Evolutionary conservation across 805 yeast genomes (phyloP).

Genomic region (Vanderwaltozyma polyspora): DNA sequence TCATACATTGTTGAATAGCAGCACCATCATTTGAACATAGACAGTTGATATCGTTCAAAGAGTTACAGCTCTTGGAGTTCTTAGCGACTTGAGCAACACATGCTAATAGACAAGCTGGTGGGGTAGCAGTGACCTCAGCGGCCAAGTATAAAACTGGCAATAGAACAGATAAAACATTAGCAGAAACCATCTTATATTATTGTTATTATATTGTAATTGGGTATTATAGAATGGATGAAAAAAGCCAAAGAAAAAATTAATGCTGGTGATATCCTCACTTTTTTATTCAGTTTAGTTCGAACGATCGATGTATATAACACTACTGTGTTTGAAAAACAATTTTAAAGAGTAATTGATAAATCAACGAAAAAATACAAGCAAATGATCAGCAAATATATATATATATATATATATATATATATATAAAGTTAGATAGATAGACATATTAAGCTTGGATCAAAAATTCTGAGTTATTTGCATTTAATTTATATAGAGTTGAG

Average conservation of each 20-base stretch:
- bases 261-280: too few species aligned
- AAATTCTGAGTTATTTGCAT: too few species aligned
- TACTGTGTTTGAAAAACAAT: too few species aligned
- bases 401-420: background rate
- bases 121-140: conserved; percentile 46
- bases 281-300: too few species aligned
- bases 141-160: conserved; percentile 20
- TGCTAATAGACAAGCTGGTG: conserved; percentile 88
- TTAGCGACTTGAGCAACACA: conserved; percentile 67
- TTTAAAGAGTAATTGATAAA: too few species aligned
- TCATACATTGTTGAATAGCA: conserved; percentile 51
- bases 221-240: too few species aligned
- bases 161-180: conserved; percentile 19
- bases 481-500: too few species aligned
- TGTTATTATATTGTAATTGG: background rate
- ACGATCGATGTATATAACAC: too few species aligned
- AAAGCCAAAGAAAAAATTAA: too few species aligned
- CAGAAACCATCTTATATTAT: conserved; percentile 16
- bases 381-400: background rate
- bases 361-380: background rate
- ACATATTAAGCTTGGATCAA: too few species aligned
- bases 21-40: conserved; percentile 48
- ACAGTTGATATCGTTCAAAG: conserved; percentile 57
- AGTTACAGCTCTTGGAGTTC: conserved; percentile 40
- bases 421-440: background rate